phyloP scores from a whole-genome alignment of 1,284 basidiomycete species.

The Ceratobasidium sp. region DNA sequence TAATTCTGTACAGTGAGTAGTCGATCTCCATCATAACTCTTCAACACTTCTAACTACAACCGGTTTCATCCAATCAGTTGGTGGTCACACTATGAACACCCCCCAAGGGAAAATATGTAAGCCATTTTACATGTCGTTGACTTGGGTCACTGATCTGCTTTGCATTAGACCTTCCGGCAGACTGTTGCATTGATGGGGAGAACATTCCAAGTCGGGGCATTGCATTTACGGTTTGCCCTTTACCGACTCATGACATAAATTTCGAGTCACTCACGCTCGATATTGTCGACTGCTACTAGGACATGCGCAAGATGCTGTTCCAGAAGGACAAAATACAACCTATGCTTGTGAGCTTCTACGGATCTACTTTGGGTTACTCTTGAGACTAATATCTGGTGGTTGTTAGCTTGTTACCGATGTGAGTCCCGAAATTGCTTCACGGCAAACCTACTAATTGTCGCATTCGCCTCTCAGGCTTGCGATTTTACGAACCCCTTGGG shows the following conservation, averaged over 20 bases:
- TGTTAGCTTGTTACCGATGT: constrained; percentile 8
- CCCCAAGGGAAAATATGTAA: not conserved
- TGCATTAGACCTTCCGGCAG: not conserved
- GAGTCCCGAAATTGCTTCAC: not conserved
- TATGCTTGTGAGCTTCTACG: not conserved
- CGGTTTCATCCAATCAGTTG: not conserved
- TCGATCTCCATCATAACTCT: too few relatives aligned
- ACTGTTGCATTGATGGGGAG: not conserved
- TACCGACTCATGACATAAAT: not conserved
- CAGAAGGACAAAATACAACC: not conserved
- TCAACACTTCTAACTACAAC: not conserved
- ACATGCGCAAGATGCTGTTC: not conserved
- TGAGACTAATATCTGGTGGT: too few relatives aligned
- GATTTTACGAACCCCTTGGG: not conserved
- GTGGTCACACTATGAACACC: not conserved
- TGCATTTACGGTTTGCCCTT: not conserved
- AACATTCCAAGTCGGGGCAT: not conserved
- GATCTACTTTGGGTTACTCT: too few relatives aligned
- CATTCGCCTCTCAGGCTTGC: not conserved
- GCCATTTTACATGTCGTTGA: not conserved
- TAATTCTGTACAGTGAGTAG: too few relatives aligned
- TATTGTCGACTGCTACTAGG: not conserved
- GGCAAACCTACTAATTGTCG: not conserved
- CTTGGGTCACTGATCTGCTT: not conserved
- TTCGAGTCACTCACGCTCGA: not conserved